These are phyloP conservation scores for Vanrija sp. DNA, from an alignment of 1,284 basidiomycete species.

Conservation along the genomic window DNA sequence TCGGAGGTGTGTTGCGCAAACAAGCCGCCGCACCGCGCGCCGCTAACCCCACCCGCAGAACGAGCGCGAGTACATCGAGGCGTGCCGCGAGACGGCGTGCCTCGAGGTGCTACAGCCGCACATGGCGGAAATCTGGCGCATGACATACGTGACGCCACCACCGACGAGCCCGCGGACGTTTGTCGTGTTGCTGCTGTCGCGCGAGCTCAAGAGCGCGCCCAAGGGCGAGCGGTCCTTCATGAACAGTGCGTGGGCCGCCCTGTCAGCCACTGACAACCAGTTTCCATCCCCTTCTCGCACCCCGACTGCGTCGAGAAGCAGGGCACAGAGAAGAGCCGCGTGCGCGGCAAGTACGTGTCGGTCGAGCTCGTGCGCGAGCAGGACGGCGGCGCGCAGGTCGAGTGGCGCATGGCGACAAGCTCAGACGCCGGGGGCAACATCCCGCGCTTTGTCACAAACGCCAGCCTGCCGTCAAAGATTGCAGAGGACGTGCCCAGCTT, in stretches of 20 bases:
- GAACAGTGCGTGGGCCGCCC: conserved; percentile 30
- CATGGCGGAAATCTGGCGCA: conserved; percentile 46
- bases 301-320: conserved; percentile 37
- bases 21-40: background rate
- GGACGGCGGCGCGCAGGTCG: conserved; percentile 28
- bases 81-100: conserved; percentile 39
- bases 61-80: conserved; percentile 41
- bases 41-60: conserved; percentile 12
- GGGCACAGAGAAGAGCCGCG: conserved; percentile 37
- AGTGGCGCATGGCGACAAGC: conserved; percentile 48
- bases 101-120: conserved; percentile 40
- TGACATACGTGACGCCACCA: conserved; percentile 45
- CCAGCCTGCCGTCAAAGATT: conserved; percentile 38
- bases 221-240: conserved; percentile 37
- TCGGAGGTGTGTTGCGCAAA: conserved; percentile 3
- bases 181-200: conserved; percentile 38
- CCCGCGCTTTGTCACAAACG: conserved; percentile 43
- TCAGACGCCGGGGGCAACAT: conserved; percentile 47
- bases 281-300: conserved; percentile 44
- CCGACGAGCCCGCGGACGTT: conserved; percentile 46
- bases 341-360: conserved; percentile 44
- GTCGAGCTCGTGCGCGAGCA: conserved; percentile 43
- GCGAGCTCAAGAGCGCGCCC: conserved; percentile 29
- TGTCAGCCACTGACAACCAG: conserved; percentile 17
- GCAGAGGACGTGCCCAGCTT: conserved; percentile 47